Base-by-base conservation (phyloP, 2,329 filamentous ascomycete species). In the Fusarium brachygibbosum region DNA sequence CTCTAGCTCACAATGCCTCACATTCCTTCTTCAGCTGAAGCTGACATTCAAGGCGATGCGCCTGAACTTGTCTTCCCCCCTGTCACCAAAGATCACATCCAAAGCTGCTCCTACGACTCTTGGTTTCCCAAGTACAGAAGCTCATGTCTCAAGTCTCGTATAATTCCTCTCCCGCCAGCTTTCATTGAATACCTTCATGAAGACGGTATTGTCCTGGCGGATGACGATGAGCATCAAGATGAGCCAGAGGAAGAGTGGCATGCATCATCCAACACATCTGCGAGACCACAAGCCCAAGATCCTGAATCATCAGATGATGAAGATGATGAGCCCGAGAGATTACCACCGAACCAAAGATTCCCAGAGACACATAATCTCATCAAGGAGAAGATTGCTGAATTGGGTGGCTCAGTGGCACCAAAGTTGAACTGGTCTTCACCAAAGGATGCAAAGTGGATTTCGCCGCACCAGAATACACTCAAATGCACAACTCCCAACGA, bases 361-460 rank as follows among this genome's bases (percentile, higher is more conserved):
- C 81, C 89, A 11, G 91, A 93, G 35, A 87, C 94, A 3, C 96
- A 99, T 79, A 83, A 89, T 44, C 81, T 87, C 58, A 93, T 99
- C 78, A 91, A 90, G 77, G 83, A 88, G 25, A 92, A 88, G 41
- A 98, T 99, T 66, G 80, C 84, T 14, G 91, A 94, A 73, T 86
- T 98, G 1, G 94, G 93, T 17, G 95, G 95, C 62, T 89, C 90
- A 63, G 94, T 97, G 11, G 90, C 92, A 3, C 96, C 96, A 1
- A 99, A 99, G 80, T 83, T 99, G 46, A 98, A 98, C 82, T 99
- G 96, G 96, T 98, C 94, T 8, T 91, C 94, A 6, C 96, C 96
- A 6, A 97, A 98, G 79, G 96, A 99, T 77, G 96, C 96, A 11
- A 93, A 92, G 23, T 98, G 94, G 91, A 98, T 99, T 79, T 89